Conservation (phyloP, 345 rosid species). For the Citrus maxima region DNA sequence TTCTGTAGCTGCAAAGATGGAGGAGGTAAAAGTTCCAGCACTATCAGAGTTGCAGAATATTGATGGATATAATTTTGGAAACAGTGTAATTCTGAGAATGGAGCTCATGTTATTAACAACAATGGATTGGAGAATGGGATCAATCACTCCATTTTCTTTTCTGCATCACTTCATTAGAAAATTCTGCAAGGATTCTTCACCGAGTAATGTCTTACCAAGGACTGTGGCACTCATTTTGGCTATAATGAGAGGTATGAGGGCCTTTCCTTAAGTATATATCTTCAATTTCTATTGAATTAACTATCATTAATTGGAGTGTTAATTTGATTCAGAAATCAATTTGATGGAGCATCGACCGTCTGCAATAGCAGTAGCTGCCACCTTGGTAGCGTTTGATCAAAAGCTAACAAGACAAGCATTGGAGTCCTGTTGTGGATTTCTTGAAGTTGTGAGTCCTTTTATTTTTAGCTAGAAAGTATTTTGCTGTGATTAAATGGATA, state of each 20-base stretch:
- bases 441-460: conserved; percentile 47
- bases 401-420: conserved; percentile 34
- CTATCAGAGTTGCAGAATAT: conserved; percentile 37
- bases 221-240: conserved; percentile 27
- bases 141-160: conserved; percentile 51
- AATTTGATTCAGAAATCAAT: conserved; percentile 35
- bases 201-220: conserved; percentile 9
- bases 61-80: conserved; percentile 32
- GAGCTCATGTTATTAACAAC: conserved; percentile 61
- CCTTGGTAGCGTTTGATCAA: conserved; percentile 36
- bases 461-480: not conserved
- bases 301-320: not conserved
- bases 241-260: conserved; percentile 32
- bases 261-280: not conserved
- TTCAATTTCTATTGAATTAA: not conserved
- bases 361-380: conserved; percentile 49
- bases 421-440: conserved; percentile 32
- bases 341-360: conserved; percentile 48
- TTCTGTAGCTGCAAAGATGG: conserved; percentile 68
- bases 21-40: conserved; percentile 44
- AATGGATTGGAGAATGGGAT: conserved; percentile 56
- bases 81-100: conserved; percentile 53
- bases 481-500: not conserved
- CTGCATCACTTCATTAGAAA: conserved; percentile 35
- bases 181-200: conserved; percentile 23